A percentile compares a stretch with the other conserved stretches of the same genome.
Conservation (phyloP, 2,329 filamentous ascomycete genomes). For the Neonectria sp. region DNA sequence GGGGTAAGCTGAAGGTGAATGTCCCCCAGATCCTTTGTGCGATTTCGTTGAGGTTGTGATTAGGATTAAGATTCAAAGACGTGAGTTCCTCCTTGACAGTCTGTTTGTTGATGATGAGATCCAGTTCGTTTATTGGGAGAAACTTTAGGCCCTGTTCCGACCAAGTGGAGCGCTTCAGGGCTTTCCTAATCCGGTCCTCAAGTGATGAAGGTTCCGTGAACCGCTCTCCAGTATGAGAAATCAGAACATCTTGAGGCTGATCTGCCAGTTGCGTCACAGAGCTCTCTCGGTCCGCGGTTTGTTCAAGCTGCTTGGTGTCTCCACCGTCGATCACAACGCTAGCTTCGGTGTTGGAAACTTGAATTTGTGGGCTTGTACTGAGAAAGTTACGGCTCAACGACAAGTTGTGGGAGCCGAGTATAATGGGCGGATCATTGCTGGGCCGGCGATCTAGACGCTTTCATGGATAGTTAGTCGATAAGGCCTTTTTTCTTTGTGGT, state of each 20-base stretch:
- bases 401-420: neutral
- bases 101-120: neutral
- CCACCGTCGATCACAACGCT: neutral
- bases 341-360: neutral
- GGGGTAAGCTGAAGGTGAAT: neutral
- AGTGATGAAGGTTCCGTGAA: neutral
- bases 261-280: neutral
- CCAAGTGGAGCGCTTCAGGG: neutral
- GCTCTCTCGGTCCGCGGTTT: neutral
- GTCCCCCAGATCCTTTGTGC: neutral
- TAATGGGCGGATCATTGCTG: neutral
- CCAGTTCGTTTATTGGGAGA: neutral
- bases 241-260: neutral
- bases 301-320: slow-evolving; percentile 4
- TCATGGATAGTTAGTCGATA: neutral
- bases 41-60: neutral
- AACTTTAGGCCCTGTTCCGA: neutral
- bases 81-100: neutral
- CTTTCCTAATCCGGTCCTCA: neutral
- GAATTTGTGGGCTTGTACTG: neutral
- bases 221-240: neutral
- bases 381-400: neutral
- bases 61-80: neutral
- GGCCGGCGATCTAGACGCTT: neutral
- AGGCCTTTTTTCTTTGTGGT: too few species aligned